Base-by-base conservation (phyloP, 1,139 yeast species). In the Hanseniaspora sp. region DNA sequence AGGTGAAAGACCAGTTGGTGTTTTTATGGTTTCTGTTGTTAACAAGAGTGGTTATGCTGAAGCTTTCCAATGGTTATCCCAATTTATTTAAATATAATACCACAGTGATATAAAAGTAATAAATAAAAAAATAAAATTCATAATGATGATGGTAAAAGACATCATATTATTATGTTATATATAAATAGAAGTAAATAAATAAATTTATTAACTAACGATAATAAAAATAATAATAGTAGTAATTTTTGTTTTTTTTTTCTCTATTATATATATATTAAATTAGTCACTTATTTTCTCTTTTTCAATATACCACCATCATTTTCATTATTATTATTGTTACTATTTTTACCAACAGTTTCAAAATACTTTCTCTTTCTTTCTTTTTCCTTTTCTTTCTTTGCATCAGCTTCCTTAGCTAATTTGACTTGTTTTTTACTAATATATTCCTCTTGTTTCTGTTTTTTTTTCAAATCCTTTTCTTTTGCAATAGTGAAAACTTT, bases 31-130 rank as follows among this genome's bases (percentile, higher is more conserved):
- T 71, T 87, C 96, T 35, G 95, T 92, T 59, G 95, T 87, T 56
- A 84, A 86, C 95, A 86, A 96, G 77, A 86, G 86, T 69, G 96
- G 96, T 62, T 88, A 88, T 71, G 92, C 94, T 57, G 96, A 88
- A 63, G 96, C 95, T 59, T 87, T 88, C 78, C 85, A 85, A 76
- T 88, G 96, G 96, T 79, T 90, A 69, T 85, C 96, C 59, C 95
- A 88, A 73, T 88, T 85, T 71, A 90, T 90, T 65, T 88, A 77
- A 69, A 41, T 23, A 23, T 23, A 23, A 23, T 23, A 23, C 23
- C 23, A 23, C 4, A 23, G 4, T 23, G 23, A 23, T 23, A 23
- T 23, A 23, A 23, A 23, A 23, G 23, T 23, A 23, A 23, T 23
- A 23, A 23, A 23, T 23, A 3, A 23, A 23, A 23, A 23, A 23